Evolutionary conservation across 192 early-diverging fungal genomes (phyloP), one percentile per base, ranked within the genome.

Genomic region (Entomortierella parvispora): DNA sequence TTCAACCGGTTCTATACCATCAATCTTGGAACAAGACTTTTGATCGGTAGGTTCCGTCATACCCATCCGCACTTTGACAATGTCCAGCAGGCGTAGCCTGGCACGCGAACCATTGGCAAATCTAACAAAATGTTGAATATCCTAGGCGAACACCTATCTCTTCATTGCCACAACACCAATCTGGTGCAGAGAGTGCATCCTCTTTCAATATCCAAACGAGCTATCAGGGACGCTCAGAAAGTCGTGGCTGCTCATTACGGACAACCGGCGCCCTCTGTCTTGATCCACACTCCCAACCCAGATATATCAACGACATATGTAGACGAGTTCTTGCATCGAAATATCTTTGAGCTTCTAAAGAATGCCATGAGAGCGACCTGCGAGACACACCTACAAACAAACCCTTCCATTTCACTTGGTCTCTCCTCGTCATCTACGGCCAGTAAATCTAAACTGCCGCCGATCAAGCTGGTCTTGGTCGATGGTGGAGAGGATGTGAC

Each of bases 401-500:
- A 51, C 26, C 52, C 62, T 2, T 62, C 77, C 1, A 40, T 79
- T 25, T 60, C 68, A 3, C 28, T 62, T 11, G 59, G 68, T 48
- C 32, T 71, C 20, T 69, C 68, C 9, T 17, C 65, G 8, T 37
- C 54, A 10, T 60, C 81, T 1, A 23, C 52, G 20, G 25, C 44
- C 54, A 11, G 48, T 43, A 18, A 54, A 61, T 2, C 59, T 26
- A 68, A 58, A 32, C 54, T 84, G 22, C 88, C 86, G 0, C 69
- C 85, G 9, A 71, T 90, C 75, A 86, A 81, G 65, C 69, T 92
- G 50, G 77, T 85, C 64, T 80, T 92, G 64, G 83, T 84, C 10
- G 84, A 84, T 46, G 89, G 89, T 40, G 82, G 81, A n/a, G 87
- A 92, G 58, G 90, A 92, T 71, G 83, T 90, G 43, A 68, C 88